Percentiles rank a stretch among this genome's conserved stretches.
phyloP scores from a whole-genome alignment of 2,329 filamentous ascomycete genomes.

The Colletotrichum destructivum region DNA sequence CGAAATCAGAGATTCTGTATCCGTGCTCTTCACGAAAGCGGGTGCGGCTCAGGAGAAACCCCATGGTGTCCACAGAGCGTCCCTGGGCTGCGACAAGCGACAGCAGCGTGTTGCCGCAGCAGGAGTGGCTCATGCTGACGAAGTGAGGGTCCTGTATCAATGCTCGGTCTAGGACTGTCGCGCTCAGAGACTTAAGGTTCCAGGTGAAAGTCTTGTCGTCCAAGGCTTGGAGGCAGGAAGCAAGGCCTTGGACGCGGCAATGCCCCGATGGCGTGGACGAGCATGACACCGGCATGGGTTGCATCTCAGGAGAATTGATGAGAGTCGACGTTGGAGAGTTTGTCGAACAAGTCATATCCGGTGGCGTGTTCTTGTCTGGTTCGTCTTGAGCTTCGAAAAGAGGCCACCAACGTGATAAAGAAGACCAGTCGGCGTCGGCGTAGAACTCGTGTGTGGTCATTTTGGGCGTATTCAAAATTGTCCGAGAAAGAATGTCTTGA shows the following conservation, averaged over 20 bases:
- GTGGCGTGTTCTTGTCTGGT: neutral
- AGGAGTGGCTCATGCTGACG: neutral
- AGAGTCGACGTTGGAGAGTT: neutral
- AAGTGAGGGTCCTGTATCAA: neutral
- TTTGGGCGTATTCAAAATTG: no score
- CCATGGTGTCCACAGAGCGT: neutral
- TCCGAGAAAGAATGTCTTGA: no score
- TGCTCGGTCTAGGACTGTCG: neutral
- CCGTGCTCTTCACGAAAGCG: neutral
- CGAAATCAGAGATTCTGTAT: neutral
- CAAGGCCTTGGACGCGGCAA: neutral
- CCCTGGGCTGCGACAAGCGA: neutral
- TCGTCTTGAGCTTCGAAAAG: no score
- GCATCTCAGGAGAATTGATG: neutral
- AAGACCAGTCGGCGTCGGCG: no score
- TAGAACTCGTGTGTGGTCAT: no score
- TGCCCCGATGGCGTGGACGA: neutral
- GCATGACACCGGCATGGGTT: no score
- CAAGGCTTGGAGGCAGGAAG: neutral
- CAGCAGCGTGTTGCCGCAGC: neutral
- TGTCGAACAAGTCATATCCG: neutral
- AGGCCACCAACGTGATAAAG: no score
- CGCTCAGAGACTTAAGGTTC: no score
- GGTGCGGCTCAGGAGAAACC: neutral
- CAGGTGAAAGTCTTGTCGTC: accelerated